These are phyloP conservation scores for Ophiostoma fasciatum DNA, from an alignment of 2,329 filamentous ascomycete species.

Conservation along the genomic window DNA sequence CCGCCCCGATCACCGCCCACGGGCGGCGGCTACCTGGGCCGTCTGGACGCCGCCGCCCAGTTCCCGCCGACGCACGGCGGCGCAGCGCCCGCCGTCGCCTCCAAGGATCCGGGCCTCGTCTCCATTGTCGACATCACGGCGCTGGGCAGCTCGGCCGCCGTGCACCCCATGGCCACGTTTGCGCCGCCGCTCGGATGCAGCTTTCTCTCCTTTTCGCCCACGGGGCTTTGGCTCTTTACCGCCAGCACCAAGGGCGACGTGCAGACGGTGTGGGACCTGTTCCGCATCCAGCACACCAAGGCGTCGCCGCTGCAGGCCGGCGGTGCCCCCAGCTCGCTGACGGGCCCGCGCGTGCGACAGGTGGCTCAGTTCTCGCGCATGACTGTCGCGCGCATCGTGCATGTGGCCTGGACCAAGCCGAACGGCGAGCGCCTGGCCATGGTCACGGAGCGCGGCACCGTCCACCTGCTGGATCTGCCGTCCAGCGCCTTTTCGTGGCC, in stretches of 20 bases:
- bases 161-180: constrained; percentile 57
- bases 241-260: constrained; percentile 74
- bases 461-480: constrained; percentile 83
- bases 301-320: constrained; percentile 42
- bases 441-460: constrained; percentile 86
- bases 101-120: constrained; percentile 57
- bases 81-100: constrained; percentile 33
- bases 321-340: constrained; percentile 25
- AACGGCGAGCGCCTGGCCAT: constrained; percentile 74
- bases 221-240: constrained; percentile 59
- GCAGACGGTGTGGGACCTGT: constrained; percentile 68
- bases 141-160: constrained; percentile 35
- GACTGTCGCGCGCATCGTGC: constrained; percentile 81
- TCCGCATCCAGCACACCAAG: constrained; percentile 48
- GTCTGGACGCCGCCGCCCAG: constrained; percentile 31
- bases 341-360: constrained; percentile 56
- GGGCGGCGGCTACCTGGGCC: constrained; percentile 13
- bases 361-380: constrained; percentile 80
- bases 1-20: constrained; percentile 28
- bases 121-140: constrained; percentile 58
- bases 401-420: constrained; percentile 75
- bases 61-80: constrained; percentile 67
- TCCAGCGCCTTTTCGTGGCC: constrained; percentile 77
- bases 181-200: constrained; percentile 60
- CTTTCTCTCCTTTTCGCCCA: constrained; percentile 64